Evolutionary conservation across 331 rosid genomes (phyloP).

Genomic region (Saraca asoca): DNA sequence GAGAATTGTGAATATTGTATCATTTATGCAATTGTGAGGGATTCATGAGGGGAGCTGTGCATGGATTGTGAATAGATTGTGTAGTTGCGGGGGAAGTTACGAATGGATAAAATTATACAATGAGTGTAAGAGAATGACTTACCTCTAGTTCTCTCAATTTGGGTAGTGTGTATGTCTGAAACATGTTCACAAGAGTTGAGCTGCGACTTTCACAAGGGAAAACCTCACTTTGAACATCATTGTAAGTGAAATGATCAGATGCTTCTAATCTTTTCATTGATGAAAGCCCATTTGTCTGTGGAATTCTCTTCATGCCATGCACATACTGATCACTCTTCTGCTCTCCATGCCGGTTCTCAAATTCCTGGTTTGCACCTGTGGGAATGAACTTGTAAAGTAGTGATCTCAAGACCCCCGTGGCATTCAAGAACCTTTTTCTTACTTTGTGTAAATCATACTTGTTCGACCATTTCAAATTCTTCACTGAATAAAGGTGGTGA

Average conservation of each 20-base stretch:
- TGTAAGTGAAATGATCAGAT: slow-evolving; percentile 16
- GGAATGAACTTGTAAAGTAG: slow-evolving; percentile 34
- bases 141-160: slow-evolving; percentile 38
- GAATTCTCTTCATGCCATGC: slow-evolving; percentile 17
- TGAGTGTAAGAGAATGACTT: slow-evolving; percentile 24
- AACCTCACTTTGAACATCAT: slow-evolving; percentile 24
- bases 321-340: no score
- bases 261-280: slow-evolving; percentile 20
- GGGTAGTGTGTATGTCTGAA: slow-evolving; percentile 40
- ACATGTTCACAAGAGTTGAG: slow-evolving; percentile 25
- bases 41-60: no score
- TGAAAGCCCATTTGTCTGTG: slow-evolving; percentile 8
- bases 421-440: slow-evolving; percentile 33
- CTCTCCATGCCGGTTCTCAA: slow-evolving; percentile 20
- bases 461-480: slow-evolving; percentile 32
- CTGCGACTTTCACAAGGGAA: slow-evolving; percentile 24
- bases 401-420: slow-evolving; percentile 35
- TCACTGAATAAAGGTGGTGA: slow-evolving; percentile 23
- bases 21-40: no score
- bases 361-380: slow-evolving; percentile 25
- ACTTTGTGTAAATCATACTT: slow-evolving; percentile 24
- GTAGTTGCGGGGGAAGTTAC: no score
- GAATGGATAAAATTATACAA: neutral
- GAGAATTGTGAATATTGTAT: slow-evolving; percentile 16
- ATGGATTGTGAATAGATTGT: no score